Evolutionary conservation across 805 yeast genomes (phyloP).

Genomic region (Kodamaea sagamina): DNA sequence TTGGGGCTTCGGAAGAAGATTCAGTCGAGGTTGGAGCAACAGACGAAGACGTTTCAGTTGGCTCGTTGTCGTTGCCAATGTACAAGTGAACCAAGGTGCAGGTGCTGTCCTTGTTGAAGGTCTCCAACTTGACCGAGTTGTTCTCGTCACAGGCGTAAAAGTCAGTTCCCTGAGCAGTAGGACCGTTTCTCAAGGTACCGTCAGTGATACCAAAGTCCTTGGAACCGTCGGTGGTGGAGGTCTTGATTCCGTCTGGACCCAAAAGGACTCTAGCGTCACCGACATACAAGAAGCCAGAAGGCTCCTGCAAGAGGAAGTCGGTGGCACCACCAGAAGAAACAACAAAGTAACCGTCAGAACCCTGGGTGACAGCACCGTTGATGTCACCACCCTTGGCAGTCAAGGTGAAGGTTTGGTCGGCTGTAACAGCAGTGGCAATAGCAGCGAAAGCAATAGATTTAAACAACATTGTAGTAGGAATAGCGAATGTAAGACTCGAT

Average conservation of each 20-base stretch:
- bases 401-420: slow-evolving; percentile 34
- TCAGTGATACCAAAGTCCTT: slow-evolving; percentile 30
- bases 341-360: slow-evolving; percentile 12
- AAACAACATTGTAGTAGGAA: slow-evolving; percentile 14
- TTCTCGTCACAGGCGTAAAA: slow-evolving; percentile 31
- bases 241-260: slow-evolving; percentile 18
- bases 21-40: slow-evolving; percentile 8
- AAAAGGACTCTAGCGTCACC: slow-evolving; percentile 22
- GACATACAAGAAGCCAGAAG: slow-evolving; percentile 29
- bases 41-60: slow-evolving; percentile 6
- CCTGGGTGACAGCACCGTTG: slow-evolving; percentile 21
- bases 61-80: slow-evolving; percentile 18
- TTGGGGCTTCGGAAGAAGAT: slow-evolving; percentile 9
- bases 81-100: slow-evolving; percentile 24
- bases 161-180: slow-evolving; percentile 14
- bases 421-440: slow-evolving; percentile 28
- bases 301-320: slow-evolving; percentile 28
- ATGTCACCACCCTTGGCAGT: slow-evolving; percentile 29
- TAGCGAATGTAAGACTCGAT: slow-evolving; percentile 7
- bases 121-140: slow-evolving; percentile 17
- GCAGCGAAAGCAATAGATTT: slow-evolving; percentile 22
- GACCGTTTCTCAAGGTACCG: slow-evolving; percentile 28
- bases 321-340: slow-evolving; percentile 16
- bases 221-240: slow-evolving; percentile 22
- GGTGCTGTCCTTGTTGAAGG: slow-evolving; percentile 16